Conservation (phyloP, 2,329 filamentous ascomycete genomes). For the Cladosporium sp. region DNA sequence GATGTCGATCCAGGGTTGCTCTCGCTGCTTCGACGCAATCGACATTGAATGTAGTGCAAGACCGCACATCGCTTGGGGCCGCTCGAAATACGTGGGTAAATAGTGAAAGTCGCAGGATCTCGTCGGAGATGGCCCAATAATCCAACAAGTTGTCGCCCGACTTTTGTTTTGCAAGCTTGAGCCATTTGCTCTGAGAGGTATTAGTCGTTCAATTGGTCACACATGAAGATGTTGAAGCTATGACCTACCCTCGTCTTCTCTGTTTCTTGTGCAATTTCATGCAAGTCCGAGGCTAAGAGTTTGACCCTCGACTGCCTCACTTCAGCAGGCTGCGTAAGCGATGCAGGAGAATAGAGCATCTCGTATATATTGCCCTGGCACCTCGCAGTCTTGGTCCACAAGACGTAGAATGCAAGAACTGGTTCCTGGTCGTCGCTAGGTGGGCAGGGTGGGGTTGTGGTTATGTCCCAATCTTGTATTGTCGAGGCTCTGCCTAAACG, state of each 20-base stretch:
- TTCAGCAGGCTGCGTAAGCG: neutral
- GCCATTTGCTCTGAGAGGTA: neutral
- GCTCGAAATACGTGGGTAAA: neutral
- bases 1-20: neutral
- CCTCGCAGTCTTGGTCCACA: neutral
- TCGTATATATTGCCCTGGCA: constrained; percentile 11
- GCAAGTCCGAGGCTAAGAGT: no score
- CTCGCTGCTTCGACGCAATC: neutral
- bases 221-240: no score
- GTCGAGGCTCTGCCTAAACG: constrained; percentile 53
- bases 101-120: neutral
- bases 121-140: neutral
- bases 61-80: neutral
- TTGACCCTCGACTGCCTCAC: no score
- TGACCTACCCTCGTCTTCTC: no score
- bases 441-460: neutral
- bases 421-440: neutral
- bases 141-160: neutral
- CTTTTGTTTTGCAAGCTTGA: neutral
- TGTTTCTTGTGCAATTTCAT: no score
- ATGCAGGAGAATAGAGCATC: constrained; percentile 9
- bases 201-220: no score
- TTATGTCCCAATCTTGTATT: constrained; percentile 13
- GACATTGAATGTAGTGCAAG: neutral
- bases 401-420: neutral